These are phyloP conservation scores for Fragaria ananassa DNA, from an alignment of 306 rosid genomes.

Conservation along the genomic window DNA sequence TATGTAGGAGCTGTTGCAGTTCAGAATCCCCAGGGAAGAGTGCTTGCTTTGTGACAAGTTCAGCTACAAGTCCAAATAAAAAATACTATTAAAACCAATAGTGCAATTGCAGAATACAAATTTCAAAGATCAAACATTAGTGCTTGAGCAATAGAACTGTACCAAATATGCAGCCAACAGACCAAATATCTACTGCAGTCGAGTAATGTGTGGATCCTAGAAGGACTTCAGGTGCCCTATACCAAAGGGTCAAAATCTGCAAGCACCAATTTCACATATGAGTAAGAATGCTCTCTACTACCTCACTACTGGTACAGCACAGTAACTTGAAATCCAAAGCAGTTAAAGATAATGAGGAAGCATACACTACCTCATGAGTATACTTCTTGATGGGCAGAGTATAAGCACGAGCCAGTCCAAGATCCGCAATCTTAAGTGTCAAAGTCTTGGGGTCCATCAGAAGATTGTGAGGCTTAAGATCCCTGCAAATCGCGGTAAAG, in stretches of 20 bases:
- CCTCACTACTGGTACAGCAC: not conserved
- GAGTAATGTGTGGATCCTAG: constrained; percentile 96
- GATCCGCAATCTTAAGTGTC: constrained; percentile 92
- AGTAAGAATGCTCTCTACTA: not conserved
- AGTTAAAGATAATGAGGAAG: not conserved
- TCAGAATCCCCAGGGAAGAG: constrained; percentile 94
- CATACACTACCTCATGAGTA: constrained; percentile 76
- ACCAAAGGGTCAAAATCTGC: constrained; percentile 89
- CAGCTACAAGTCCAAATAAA: constrained; percentile 43
- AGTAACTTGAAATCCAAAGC: not conserved
- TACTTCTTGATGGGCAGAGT: constrained; percentile 91
- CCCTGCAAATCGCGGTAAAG: constrained; percentile 37
- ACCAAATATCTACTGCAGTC: constrained; percentile 93
- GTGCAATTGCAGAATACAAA: not conserved
- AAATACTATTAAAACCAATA: not conserved
- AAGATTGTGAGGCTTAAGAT: constrained; percentile 94
- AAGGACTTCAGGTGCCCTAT: constrained; percentile 97
- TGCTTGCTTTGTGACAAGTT: constrained; percentile 82
- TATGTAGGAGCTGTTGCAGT: constrained; percentile 95
- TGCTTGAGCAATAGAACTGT: not conserved
- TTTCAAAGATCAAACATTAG: not conserved
- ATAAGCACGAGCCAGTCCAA: constrained; percentile 88
- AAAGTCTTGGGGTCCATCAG: constrained; percentile 78
- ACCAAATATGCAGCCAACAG: constrained; percentile 95
- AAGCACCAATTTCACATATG: not conserved